A percentile compares a stretch with the other conserved stretches of the same genome.
phyloP scores from a whole-genome alignment of 345 rosid species.

The Salix dunnii region DNA sequence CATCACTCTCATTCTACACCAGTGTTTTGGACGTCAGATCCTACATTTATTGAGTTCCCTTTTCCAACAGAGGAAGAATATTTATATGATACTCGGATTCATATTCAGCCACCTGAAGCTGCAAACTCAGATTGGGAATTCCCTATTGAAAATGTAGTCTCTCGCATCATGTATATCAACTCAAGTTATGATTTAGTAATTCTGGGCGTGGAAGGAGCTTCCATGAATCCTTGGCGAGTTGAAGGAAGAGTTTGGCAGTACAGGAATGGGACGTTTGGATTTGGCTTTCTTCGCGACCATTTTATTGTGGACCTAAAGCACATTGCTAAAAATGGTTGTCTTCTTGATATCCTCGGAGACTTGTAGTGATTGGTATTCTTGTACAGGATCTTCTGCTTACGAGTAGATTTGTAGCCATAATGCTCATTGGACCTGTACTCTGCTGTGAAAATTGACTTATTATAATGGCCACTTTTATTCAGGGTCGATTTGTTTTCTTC shows the following conservation, averaged over 20 bases:
- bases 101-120: slow-evolving; percentile 32
- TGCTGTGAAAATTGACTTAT: not conserved
- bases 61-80: slow-evolving; percentile 53
- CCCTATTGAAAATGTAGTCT: slow-evolving; percentile 32
- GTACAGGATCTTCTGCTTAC: not conserved
- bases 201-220: slow-evolving; percentile 36
- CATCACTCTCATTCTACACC: slow-evolving; percentile 41
- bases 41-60: slow-evolving; percentile 39
- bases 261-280: slow-evolving; percentile 66
- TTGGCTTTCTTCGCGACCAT: slow-evolving; percentile 72
- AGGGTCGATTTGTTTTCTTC: slow-evolving; percentile 1
- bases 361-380: slow-evolving; percentile 16
- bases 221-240: slow-evolving; percentile 37
- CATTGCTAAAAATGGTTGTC: slow-evolving; percentile 52
- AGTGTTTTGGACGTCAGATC: slow-evolving; percentile 71
- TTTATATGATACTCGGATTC: slow-evolving; percentile 49
- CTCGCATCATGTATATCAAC: slow-evolving; percentile 53
- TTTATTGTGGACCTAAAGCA: slow-evolving; percentile 59
- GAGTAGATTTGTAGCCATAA: not conserved
- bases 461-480: not conserved
- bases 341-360: slow-evolving; percentile 41
- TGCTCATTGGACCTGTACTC: slow-evolving; percentile 3
- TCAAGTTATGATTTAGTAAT: slow-evolving; percentile 53
- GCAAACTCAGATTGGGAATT: slow-evolving; percentile 18
- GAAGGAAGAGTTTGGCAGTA: slow-evolving; percentile 88